Base-by-base conservation (phyloP, 768 basidiomycete species). In the Trametes cinnabarina region DNA sequence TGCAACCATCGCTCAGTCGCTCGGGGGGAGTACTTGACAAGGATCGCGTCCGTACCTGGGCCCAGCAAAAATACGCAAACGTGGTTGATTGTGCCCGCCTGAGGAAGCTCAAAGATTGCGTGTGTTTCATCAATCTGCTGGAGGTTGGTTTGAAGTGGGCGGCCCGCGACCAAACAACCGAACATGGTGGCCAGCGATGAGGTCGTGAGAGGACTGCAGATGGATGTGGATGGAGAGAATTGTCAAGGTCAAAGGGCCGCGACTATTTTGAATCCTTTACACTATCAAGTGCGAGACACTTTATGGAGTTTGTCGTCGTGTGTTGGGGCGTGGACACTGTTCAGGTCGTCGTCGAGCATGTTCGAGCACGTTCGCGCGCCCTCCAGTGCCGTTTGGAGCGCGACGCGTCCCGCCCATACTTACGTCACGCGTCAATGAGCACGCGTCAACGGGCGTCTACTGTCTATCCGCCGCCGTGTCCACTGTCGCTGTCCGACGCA, bases 71-170 rank as follows among this genome's bases (percentile, higher is more conserved):
- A 94, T 2, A 95, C 89, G 47, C 88, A 90, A 42, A 94, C 72
- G 67, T 95, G 92, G 66, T 94, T 94, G 61, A 94, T 88, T 14
- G 81, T 77, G 57, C 81, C 82, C 0, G 90, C 90, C 23, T 79
- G 76, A 0, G 82, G 79, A 8, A 95, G 79, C 69, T 90, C 84
- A 63, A 93, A 93, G 32, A 85, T 73, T 17, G 89, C 91, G 62
- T 93, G 91, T 0, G 89, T 92, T 40, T 90, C 86, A 69, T 93
- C 91, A 51, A 94, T 78, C 67, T 92, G 89, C 54, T 84, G 83
- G 11, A 92, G 75, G 65, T 92, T 86, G 40, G 91, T 92, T 72
- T 92, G 90, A 10, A 91, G 71, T 25, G 83, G 79, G 61, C 90
- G 85, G 20, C 89, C 89, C 37, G 90, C 89, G 51, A 91, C 86